Conservation (phyloP, 2,329 filamentous ascomycete genomes). For the Colletotrichum sp. region DNA sequence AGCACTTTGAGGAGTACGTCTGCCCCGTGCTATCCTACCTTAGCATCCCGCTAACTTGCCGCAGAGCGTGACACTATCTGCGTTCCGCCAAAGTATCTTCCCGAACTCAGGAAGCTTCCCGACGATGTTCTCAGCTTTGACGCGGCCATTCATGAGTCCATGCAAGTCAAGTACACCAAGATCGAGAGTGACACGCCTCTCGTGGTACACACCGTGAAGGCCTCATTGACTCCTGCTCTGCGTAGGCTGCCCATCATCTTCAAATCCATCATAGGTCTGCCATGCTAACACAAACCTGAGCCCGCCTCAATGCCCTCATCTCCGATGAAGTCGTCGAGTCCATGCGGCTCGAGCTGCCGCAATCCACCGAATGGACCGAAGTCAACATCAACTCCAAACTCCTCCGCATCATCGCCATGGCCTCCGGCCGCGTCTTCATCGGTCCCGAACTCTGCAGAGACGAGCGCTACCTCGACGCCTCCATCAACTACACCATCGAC, state of each 20-base stretch:
- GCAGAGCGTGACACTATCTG: conserved; percentile 29
- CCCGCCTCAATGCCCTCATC: conserved; percentile 37
- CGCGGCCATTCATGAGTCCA: conserved; percentile 28
- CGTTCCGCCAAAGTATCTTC: conserved; percentile 32
- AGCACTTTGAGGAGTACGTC: conserved; percentile 26
- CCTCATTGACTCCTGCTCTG: conserved; percentile 36
- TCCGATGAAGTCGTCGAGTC: conserved; percentile 37
- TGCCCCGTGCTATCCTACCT: background rate
- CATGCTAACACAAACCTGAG: conserved; percentile 1
- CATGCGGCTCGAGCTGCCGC: conserved; percentile 37
- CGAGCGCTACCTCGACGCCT: conserved; percentile 48
- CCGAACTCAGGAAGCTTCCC: conserved; percentile 33
- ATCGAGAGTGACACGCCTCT: conserved; percentile 26
- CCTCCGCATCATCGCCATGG: conserved; percentile 49
- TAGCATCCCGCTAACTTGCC: background rate
- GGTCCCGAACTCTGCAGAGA: conserved; percentile 49
- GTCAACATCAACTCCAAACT: conserved; percentile 45
- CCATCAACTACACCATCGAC: conserved; percentile 46
- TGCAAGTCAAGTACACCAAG: conserved; percentile 38
- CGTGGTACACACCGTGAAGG: conserved; percentile 34
- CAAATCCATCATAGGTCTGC: accelerated
- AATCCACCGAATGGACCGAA: conserved; percentile 42
- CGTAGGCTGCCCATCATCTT: conserved; percentile 18
- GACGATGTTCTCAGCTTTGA: conserved; percentile 34
- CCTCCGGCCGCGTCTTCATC: conserved; percentile 52